Evolutionary conservation across 176 grass and related monocot species (phyloP), one percentile per base, ranked within the genome.

Genomic region (Avena sativa): DNA sequence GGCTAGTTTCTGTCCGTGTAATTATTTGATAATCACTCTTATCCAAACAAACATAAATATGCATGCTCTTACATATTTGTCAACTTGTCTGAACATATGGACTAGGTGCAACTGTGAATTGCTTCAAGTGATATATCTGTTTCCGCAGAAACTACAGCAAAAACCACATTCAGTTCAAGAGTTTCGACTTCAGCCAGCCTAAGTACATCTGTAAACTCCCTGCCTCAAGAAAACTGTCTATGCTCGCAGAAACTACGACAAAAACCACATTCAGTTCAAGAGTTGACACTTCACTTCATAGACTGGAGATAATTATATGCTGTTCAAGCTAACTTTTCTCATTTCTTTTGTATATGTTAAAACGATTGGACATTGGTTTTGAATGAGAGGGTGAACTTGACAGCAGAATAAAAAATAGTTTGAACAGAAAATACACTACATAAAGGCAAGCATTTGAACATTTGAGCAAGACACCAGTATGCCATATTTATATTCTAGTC

Each of bases 81-180:
- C 5, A 38, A 43, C 20, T 36, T 74, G 26, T 9, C 28, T 87
- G 26, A 43, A 43, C 40, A 43, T 43, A 34, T 43, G 5, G 13
- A 20, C 19, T 30, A 23, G 21, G 13, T 56, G 21, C 4, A 48
- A 56, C 17, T 36, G 9, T 71, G 0, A 48, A 36, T 34, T 48
- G 34, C 61, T 63, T 81, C 46, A 26, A 5, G 14, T 20, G 2
- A 66, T 28, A 28, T 71, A 81, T 43, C 9, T 64, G 30, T 75
- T 25, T 15, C 14, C 14, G 6, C 47, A 28, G 47, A 75, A 49
- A 74, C 71, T 20, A 74, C 12, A 0, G 44, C 12, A 25, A 25
- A 50, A 75, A 64, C 17, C 9, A 12, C 8, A 75, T 53, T 53
- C 68, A 87, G 9, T 65, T 74, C 46, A 62, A 48, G 28, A 62